Percentiles rank a stretch among this genome's conserved stretches.
Evolutionary conservation across 192 early-diverging fungal genomes (phyloP).

Genomic region (Umbelopsis sp.): DNA sequence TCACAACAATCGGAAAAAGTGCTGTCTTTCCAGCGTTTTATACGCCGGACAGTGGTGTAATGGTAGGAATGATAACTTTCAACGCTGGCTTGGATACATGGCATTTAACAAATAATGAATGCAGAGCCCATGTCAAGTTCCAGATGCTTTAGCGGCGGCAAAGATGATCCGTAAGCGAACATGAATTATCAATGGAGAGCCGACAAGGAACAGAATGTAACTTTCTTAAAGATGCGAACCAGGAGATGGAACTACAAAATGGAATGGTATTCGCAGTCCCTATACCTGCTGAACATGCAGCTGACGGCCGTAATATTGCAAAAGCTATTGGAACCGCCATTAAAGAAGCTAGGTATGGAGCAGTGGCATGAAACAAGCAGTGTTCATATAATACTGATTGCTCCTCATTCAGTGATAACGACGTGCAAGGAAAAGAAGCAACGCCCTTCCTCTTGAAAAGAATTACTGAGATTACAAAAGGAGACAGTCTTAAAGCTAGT

Average conservation of each 20-base stretch:
- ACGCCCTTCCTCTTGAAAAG: slow-evolving; percentile 94
- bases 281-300: slow-evolving; percentile 72
- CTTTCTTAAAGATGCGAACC: slow-evolving; percentile 51
- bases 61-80: slow-evolving; percentile 34
- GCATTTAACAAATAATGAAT: not conserved
- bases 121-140: slow-evolving; percentile 55
- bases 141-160: slow-evolving; percentile 55
- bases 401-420: slow-evolving; percentile 39
- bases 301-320: slow-evolving; percentile 63
- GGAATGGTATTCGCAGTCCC: slow-evolving; percentile 91
- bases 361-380: not conserved
- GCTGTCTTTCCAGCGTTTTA: slow-evolving; percentile 92
- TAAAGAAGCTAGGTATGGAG: slow-evolving; percentile 61
- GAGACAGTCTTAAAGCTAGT: slow-evolving; percentile 79
- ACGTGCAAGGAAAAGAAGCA: slow-evolving; percentile 82
- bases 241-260: slow-evolving; percentile 63
- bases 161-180: slow-evolving; percentile 50
- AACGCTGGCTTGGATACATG: not conserved
- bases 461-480: slow-evolving; percentile 81
- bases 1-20: slow-evolving; percentile 71
- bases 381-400: not conserved
- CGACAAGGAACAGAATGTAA: not conserved
- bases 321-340: slow-evolving; percentile 72
- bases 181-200: not conserved
- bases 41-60: slow-evolving; percentile 70